Evolutionary conservation across 208 protist genomes (phyloP).

Genomic region (Acanthamoeba sp.): DNA sequence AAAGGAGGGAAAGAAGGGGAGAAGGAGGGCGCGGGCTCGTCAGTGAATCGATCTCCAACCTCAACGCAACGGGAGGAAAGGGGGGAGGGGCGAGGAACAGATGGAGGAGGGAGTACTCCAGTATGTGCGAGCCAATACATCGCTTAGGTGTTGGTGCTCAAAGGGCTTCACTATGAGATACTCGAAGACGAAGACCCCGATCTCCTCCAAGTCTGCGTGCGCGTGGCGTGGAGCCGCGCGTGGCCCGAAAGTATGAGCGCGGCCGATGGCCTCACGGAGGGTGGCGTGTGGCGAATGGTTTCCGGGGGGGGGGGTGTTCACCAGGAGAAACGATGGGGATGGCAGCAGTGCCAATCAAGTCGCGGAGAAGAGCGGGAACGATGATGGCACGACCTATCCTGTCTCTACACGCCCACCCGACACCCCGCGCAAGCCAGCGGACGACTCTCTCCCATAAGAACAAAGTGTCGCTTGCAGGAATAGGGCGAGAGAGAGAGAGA

Average conservation of each 20-base stretch:
- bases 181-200: constrained; percentile 54
- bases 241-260: too few species aligned
- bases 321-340: constrained; percentile 29
- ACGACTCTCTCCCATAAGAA: too few species aligned
- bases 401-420: neutral
- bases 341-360: constrained; percentile 31
- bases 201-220: neutral
- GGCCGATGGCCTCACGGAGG: too few species aligned
- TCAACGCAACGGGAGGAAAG: too few species aligned
- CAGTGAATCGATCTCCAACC: too few species aligned
- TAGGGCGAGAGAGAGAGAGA: too few species aligned
- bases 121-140: constrained; percentile 35
- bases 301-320: neutral
- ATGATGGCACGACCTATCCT: constrained; percentile 30
- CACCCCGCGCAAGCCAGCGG: too few species aligned
- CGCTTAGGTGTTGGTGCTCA: neutral
- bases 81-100: neutral
- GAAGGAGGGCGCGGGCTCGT: neutral
- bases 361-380: neutral
- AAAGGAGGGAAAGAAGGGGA: neutral
- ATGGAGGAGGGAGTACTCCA: neutral
- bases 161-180: constrained; percentile 66
- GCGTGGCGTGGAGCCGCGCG: neutral
- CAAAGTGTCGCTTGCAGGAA: too few species aligned
- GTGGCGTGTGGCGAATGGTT: neutral